These are phyloP conservation scores for Xylariaceae sp. DNA, from an alignment of 2,329 filamentous ascomycete genomes.

Conservation along the genomic window DNA sequence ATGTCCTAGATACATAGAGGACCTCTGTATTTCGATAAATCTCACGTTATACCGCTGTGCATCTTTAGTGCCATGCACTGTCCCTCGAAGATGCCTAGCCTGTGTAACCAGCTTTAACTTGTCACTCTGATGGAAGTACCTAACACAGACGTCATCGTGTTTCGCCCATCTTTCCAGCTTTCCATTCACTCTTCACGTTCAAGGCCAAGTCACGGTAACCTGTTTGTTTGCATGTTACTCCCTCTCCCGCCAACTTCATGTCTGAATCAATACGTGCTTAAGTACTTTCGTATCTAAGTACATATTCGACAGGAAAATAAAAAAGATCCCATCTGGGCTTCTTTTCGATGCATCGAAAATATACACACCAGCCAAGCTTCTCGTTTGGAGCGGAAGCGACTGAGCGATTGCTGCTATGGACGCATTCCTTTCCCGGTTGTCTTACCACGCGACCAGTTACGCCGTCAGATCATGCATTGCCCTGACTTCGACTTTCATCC, in stretches of 20 bases:
- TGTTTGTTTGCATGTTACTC: background rate
- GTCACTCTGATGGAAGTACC: background rate
- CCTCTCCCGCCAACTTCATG: background rate
- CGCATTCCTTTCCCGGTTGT: conserved; percentile 48
- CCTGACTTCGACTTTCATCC: conserved; percentile 78
- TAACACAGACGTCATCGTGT: background rate
- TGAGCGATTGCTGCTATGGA: conserved; percentile 57
- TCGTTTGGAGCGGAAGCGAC: conserved; percentile 15
- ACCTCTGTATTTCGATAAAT: background rate
- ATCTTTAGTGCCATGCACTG: background rate
- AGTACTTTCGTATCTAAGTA: background rate
- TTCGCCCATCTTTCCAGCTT: background rate
- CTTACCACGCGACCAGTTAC: conserved; percentile 79
- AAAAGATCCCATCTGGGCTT: conserved; percentile 10
- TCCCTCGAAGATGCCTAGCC: background rate
- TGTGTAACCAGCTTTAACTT: background rate
- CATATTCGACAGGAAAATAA: background rate
- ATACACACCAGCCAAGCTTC: conserved; percentile 10
- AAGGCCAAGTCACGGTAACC: background rate
- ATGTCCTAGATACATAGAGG: background rate
- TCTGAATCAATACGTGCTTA: background rate
- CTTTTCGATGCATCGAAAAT: conserved; percentile 20
- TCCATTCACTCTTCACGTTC: background rate
- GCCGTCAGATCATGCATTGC: conserved; percentile 83
- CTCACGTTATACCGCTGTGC: background rate